A percentile compares a stretch with the other conserved stretches of the same genome.
phyloP scores from a whole-genome alignment of 2,329 filamentous ascomycete genomes.

The Hypocrella siamensis region DNA sequence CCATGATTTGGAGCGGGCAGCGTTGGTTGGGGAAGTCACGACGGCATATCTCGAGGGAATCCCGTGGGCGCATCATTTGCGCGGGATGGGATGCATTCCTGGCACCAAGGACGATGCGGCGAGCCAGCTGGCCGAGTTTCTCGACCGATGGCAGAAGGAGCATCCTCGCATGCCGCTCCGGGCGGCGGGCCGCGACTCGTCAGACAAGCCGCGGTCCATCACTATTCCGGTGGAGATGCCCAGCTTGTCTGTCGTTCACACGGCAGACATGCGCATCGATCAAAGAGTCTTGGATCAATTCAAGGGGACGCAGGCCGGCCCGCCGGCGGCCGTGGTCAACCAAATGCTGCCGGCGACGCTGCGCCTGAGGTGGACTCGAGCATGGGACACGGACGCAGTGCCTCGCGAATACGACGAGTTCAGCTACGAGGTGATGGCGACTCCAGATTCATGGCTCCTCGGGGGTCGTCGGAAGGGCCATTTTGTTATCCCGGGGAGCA shows the following conservation, averaged over 20 bases:
- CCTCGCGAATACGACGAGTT: slow-evolving; percentile 48
- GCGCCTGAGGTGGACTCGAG: slow-evolving; percentile 44
- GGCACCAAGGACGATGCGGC: slow-evolving; percentile 17
- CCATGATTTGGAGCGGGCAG: slow-evolving; percentile 39
- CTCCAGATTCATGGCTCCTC: slow-evolving; percentile 66
- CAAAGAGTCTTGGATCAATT: slow-evolving; percentile 16
- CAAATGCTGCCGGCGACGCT: slow-evolving; percentile 50
- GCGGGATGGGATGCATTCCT: slow-evolving; percentile 28
- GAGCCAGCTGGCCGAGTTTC: slow-evolving; percentile 9
- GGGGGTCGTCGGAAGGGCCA: slow-evolving; percentile 68
- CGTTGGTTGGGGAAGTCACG: slow-evolving; percentile 33
- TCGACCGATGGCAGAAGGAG: slow-evolving; percentile 18
- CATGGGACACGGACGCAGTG: slow-evolving; percentile 37
- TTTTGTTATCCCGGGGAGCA: slow-evolving; percentile 42
- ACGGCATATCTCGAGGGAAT: slow-evolving; percentile 30
- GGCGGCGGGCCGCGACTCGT: slow-evolving; percentile 3
- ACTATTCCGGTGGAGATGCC: slow-evolving; percentile 84
- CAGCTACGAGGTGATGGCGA: slow-evolving; percentile 65
- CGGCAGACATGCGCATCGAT: slow-evolving; percentile 48
- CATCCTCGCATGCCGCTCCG: slow-evolving; percentile 13
- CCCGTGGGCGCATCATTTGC: slow-evolving; percentile 33
- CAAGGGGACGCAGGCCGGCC: slow-evolving; percentile 14
- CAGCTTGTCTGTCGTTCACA: slow-evolving; percentile 67
- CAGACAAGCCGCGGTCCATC: slow-evolving; percentile 42
- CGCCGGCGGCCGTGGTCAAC: slow-evolving; percentile 39